Base-by-base conservation (phyloP, 139 green algal species). In the Yamagishiella unicocca region DNA sequence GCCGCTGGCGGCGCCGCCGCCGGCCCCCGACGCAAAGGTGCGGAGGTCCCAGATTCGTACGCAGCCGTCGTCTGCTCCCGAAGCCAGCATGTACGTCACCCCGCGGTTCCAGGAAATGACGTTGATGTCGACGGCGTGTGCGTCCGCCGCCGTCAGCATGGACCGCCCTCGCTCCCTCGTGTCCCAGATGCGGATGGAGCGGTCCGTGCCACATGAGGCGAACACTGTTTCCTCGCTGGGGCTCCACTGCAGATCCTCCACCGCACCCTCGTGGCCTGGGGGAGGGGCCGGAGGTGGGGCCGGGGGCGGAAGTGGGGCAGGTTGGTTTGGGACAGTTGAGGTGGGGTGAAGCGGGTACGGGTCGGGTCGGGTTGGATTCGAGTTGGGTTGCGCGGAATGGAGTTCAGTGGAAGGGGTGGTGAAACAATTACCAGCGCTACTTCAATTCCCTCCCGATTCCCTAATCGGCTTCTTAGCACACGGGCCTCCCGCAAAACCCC, bases 241-340 rank as follows among this genome's bases (percentile, higher is more conserved):
- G 54, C 90, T 96, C 98, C 98, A 99, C 89, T 98, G 95, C 1
- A 99, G 75, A 91, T 99, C 98, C 88, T 99, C 98, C 31, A 99
- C 94, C 55, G 88, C 93, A 42, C 79, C 80, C 64, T 84, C 80
- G 78, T 96, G 94, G 5, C 93, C 92, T 42, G 64, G 1, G 42
- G 58, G 50, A n/a, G 31, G 29, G 58, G 22, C 14, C 6, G 58
- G 58, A n/a, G n/a, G 58, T 27, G 58, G 58, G 58, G 58, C 22
- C 17, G 31, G 22, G 58, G 22, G 58, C 22, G 31, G 58, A 58
- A 43, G 64, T 40, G n/a, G 64, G 4, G 27, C n/a, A n/a, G n/a
- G n/a, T n/a, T n/a, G n/a, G n/a, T n/a, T n/a, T n/a, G n/a, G n/a
- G n/a, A n/a, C n/a, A n/a, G n/a, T n/a, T n/a, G n/a, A n/a, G n/a